Percentiles rank a stretch among this genome's conserved stretches.
Evolutionary conservation across 352 stramenopile species (phyloP).

Genomic region (Saprolegnia parasitica): DNA sequence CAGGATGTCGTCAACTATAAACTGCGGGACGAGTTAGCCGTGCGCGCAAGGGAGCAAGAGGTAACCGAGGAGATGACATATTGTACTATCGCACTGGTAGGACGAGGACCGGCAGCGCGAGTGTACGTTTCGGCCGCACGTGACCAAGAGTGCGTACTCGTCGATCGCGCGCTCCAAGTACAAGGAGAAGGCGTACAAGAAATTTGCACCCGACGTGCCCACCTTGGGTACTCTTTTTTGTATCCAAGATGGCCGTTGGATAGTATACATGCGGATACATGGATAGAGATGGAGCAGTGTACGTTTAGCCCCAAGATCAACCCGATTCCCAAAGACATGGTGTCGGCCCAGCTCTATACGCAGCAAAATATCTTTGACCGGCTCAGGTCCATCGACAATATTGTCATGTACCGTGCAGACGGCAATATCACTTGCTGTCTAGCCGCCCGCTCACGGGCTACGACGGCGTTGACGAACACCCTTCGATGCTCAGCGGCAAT

Average conservation of each 20-base stretch:
- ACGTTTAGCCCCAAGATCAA: conserved; percentile 80
- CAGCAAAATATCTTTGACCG: conserved; percentile 84
- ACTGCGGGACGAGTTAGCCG: conserved; percentile 58
- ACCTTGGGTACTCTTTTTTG: conserved; percentile 8
- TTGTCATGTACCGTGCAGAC: neutral
- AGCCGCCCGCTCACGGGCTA: neutral
- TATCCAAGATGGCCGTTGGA: conserved; percentile 29
- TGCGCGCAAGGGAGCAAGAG: conserved; percentile 58
- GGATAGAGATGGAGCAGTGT: conserved; percentile 65
- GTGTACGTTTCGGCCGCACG: conserved; percentile 69
- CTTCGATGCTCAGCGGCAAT: neutral
- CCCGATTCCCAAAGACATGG: conserved; percentile 62
- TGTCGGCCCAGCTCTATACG: conserved; percentile 77
- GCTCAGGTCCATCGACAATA: conserved; percentile 36
- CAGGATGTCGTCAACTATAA: conserved; percentile 74
- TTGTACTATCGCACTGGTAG: neutral
- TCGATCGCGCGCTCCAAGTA: conserved; percentile 74
- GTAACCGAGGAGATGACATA: neutral
- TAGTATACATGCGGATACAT: conserved; percentile 47
- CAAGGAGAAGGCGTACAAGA: conserved; percentile 37
- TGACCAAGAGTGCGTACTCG: conserved; percentile 41
- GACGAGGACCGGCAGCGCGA: conserved; percentile 64
- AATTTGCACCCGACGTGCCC: neutral
- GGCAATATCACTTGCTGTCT: neutral
- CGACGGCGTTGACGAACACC: neutral